These are phyloP conservation scores for Fusarium pseudocircinatum DNA, from an alignment of 2,329 filamentous ascomycete genomes.

Conservation along the genomic window DNA sequence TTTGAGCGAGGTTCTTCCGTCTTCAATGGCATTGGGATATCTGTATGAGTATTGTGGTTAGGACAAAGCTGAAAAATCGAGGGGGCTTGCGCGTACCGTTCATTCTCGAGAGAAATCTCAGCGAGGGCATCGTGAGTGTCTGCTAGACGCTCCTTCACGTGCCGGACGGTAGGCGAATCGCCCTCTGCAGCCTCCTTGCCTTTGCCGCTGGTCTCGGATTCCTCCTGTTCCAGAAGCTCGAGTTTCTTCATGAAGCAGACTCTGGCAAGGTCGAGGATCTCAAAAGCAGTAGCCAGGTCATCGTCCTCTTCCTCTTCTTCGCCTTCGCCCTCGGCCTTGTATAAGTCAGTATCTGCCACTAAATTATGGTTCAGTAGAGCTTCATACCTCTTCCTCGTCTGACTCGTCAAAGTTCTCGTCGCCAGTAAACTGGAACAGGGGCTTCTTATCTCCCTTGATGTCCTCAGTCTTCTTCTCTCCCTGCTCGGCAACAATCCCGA, in stretches of 20 bases:
- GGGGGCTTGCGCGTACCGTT: conserved; percentile 63
- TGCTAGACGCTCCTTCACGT: conserved; percentile 85
- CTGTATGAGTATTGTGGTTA: conserved; percentile 48
- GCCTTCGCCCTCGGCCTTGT: conserved; percentile 51
- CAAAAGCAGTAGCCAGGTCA: conserved; percentile 81
- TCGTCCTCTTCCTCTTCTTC: conserved; percentile 70
- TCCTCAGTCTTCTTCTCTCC: conserved; percentile 52
- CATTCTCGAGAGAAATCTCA: conserved; percentile 97
- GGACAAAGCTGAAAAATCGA: neutral
- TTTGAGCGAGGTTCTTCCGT: conserved; percentile 79
- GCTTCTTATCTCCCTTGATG: conserved; percentile 67
- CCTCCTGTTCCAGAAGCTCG: conserved; percentile 49
- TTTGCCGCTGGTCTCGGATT: conserved; percentile 50
- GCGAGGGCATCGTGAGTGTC: conserved; percentile 95
- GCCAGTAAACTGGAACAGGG: conserved; percentile 90
- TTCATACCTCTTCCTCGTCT: conserved; percentile 71
- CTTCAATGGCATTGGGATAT: conserved; percentile 86
- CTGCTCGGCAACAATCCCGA: conserved; percentile 55
- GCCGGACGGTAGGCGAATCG: conserved; percentile 57
- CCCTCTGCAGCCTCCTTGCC: conserved; percentile 54
- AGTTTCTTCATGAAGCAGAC: conserved; percentile 69
- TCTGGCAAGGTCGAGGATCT: conserved; percentile 83
- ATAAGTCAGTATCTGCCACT: conserved; percentile 13
- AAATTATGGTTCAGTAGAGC: neutral
- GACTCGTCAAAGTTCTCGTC: conserved; percentile 93